Conservation (phyloP, 2,329 filamentous ascomycete genomes). For the Nannizzia gypsea region DNA sequence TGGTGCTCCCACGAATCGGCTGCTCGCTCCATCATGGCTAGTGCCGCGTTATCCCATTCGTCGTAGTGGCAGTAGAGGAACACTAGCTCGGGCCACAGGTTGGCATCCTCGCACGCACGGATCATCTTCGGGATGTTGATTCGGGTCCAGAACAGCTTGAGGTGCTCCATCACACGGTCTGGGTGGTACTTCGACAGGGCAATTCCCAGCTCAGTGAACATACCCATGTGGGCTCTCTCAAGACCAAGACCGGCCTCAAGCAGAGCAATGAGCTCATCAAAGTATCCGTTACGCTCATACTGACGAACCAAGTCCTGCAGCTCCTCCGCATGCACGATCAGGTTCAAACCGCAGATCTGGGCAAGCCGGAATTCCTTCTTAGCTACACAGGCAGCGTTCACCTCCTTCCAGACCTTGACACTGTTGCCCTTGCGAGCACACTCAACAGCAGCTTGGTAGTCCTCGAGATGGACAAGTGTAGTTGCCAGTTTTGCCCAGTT, state of each 20-base stretch:
- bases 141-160: slow-evolving; percentile 95
- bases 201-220: slow-evolving; percentile 90
- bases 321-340: slow-evolving; percentile 96
- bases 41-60: slow-evolving; percentile 91
- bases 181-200: slow-evolving; percentile 90
- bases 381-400: slow-evolving; percentile 86
- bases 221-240: slow-evolving; percentile 86
- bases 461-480: slow-evolving; percentile 88
- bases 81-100: slow-evolving; percentile 92
- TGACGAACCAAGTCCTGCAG: slow-evolving; percentile 85
- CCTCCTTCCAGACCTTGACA: slow-evolving; percentile 98
- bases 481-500: slow-evolving; percentile 99
- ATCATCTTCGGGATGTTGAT: slow-evolving; percentile 99
- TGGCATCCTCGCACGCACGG: slow-evolving; percentile 80
- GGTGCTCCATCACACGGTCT: slow-evolving; percentile 92
- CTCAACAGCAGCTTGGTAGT: slow-evolving; percentile 96
- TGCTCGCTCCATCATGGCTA: slow-evolving; percentile 95
- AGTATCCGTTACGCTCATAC: slow-evolving; percentile 94
- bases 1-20: slow-evolving; percentile 99
- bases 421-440: slow-evolving; percentile 98
- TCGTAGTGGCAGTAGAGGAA: slow-evolving; percentile 99
- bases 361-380: slow-evolving; percentile 99
- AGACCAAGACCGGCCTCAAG: slow-evolving; percentile 91
- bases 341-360: slow-evolving; percentile 95
- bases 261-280: slow-evolving; percentile 89